A percentile compares a stretch with the other conserved stretches of the same genome.
These are phyloP conservation scores for Zymoseptoria ardabiliae DNA, from an alignment of 2,329 filamentous ascomycete species.

Conservation along the genomic window DNA sequence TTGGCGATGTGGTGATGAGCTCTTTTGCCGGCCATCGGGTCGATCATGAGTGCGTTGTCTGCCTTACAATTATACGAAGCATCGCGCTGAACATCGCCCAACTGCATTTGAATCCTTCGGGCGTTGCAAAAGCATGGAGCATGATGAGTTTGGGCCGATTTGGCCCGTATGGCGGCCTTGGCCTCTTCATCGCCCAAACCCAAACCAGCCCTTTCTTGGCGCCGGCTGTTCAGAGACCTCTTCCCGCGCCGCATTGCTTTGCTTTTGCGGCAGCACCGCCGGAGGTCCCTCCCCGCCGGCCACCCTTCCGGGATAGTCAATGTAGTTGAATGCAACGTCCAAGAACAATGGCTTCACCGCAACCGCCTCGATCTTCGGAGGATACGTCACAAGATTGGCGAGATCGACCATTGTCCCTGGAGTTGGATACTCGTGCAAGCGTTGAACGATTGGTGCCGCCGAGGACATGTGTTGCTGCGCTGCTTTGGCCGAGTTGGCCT, in stretches of 20 bases:
- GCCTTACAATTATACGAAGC: neutral
- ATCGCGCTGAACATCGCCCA: neutral
- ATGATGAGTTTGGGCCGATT: neutral
- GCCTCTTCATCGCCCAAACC: constrained; percentile 38
- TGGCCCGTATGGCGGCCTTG: neutral
- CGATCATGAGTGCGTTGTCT: neutral
- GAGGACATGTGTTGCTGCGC: constrained; percentile 38
- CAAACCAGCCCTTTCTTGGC: constrained; percentile 46
- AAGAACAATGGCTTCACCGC: constrained; percentile 94
- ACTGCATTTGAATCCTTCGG: neutral
- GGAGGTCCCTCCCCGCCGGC: constrained; percentile 19
- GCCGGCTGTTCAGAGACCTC: constrained; percentile 28
- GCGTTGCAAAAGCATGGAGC: neutral
- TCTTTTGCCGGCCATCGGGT: neutral
- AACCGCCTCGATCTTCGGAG: constrained; percentile 72
- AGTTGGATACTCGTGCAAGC: constrained; percentile 66
- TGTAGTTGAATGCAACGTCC: constrained; percentile 96
- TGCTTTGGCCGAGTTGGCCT: constrained; percentile 41
- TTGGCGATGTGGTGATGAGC: neutral
- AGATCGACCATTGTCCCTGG: constrained; percentile 58
- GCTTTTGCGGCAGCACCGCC: constrained; percentile 9
- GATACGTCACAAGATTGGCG: constrained; percentile 75
- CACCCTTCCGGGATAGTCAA: constrained; percentile 70
- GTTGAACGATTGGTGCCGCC: constrained; percentile 61
- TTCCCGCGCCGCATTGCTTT: constrained; percentile 15